phyloP scores from a whole-genome alignment of 2,329 filamentous ascomycete species.

The Colletotrichum trifolii region DNA sequence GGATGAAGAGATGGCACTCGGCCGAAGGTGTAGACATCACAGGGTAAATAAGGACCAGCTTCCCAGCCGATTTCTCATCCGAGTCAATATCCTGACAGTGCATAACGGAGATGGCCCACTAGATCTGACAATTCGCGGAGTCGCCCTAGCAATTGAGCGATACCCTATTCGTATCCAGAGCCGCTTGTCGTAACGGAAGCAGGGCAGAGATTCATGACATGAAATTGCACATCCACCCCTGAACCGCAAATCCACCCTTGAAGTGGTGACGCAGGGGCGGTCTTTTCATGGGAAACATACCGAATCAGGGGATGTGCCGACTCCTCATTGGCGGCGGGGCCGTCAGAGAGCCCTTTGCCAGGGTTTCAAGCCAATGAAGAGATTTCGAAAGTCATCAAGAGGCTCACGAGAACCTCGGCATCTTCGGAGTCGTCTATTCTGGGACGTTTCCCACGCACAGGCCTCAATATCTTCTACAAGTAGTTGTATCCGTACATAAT shows the following conservation, averaged over 20 bases:
- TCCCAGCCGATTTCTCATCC: neutral
- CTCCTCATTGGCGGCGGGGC: conserved; percentile 3
- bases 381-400: conserved; percentile 20
- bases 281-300: conserved; percentile 6
- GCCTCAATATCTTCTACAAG: neutral
- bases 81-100: neutral
- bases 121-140: conserved; percentile 4
- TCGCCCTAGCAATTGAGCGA: conserved; percentile 11
- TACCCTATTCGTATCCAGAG: conserved; percentile 19
- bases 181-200: conserved; percentile 12
- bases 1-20: neutral
- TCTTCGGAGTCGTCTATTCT: conserved; percentile 16
- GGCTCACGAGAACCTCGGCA: conserved; percentile 10
- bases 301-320: conserved; percentile 22
- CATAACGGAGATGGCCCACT: conserved; percentile 6
- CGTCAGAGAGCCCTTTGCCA: conserved; percentile 1
- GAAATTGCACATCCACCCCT: conserved; percentile 21
- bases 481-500: no score
- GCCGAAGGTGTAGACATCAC: neutral
- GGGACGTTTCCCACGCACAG: conserved; percentile 5
- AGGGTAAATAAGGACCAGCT: conserved; percentile 1
- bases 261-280: neutral
- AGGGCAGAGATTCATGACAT: conserved; percentile 15
- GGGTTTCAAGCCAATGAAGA: conserved; percentile 4
- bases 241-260: neutral